Evolutionary conservation across 106 monocot species (phyloP).

Genomic region (Dactylorhiza incarnata): DNA sequence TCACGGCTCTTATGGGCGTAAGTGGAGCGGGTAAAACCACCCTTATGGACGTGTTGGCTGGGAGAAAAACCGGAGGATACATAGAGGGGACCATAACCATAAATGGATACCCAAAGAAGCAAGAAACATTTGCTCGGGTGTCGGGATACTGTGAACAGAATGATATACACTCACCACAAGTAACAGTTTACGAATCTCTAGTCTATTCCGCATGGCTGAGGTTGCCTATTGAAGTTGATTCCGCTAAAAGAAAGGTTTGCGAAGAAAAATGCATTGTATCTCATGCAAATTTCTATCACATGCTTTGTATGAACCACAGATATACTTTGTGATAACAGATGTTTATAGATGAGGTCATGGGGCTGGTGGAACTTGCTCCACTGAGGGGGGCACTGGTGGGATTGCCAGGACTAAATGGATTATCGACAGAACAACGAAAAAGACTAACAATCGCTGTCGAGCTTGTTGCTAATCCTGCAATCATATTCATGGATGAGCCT

Average conservation of each 20-base stretch:
- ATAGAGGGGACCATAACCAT: slow-evolving; percentile 8
- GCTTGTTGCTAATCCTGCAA: slow-evolving; percentile 36
- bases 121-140: slow-evolving; percentile 13
- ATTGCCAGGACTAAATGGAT: slow-evolving; percentile 35
- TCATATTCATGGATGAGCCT: slow-evolving; percentile 49
- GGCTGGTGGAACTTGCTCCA: slow-evolving; percentile 27
- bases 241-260: slow-evolving; percentile 1
- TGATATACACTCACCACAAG: slow-evolving; percentile 14
- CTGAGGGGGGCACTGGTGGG: slow-evolving; percentile 29
- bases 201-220: slow-evolving; percentile 14
- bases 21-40: slow-evolving; percentile 20
- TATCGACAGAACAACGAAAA: slow-evolving; percentile 36
- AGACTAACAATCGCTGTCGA: slow-evolving; percentile 46
- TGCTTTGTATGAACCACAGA: not conserved
- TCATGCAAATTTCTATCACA: not conserved
- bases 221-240: slow-evolving; percentile 11
- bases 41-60: slow-evolving; percentile 13
- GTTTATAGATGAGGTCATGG: slow-evolving; percentile 43
- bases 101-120: slow-evolving; percentile 13
- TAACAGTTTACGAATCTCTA: slow-evolving; percentile 15
- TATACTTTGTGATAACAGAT: slow-evolving; percentile 3
- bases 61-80: slow-evolving; percentile 17
- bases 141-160: slow-evolving; percentile 18
- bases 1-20: slow-evolving; percentile 14
- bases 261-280: not conserved